These are phyloP conservation scores for Calendula officinalis DNA, from an alignment of 129 eudicot genomes.

Conservation along the genomic window DNA sequence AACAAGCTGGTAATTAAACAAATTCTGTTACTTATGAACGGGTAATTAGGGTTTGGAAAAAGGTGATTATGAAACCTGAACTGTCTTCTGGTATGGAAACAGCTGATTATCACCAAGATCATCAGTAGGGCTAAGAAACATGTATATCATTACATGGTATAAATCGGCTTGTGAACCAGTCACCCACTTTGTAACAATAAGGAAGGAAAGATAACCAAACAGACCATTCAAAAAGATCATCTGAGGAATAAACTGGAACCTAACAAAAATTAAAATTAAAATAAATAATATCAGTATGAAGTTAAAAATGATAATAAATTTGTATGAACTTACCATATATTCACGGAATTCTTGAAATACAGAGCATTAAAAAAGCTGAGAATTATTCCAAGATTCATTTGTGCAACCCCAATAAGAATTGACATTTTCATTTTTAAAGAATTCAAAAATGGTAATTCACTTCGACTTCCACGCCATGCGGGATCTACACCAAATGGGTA, in stretches of 20 bases:
- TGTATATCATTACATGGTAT: constrained; percentile 94
- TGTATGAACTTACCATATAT: constrained; percentile 76
- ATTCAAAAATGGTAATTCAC: constrained; percentile 87
- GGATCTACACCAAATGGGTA: constrained; percentile 97
- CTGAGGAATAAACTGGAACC: constrained; percentile 90
- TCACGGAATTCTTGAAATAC: constrained; percentile 60
- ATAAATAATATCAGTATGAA: neutral
- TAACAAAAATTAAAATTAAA: constrained; percentile 30
- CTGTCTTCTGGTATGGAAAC: constrained; percentile 77
- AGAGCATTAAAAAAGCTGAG: constrained; percentile 76
- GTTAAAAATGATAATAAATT: too few relatives aligned
- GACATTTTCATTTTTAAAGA: constrained; percentile 98
- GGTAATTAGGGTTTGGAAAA: too few relatives aligned
- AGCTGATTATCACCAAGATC: constrained; percentile 95
- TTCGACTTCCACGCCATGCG: constrained; percentile 91
- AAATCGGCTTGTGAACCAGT: constrained; percentile 96
- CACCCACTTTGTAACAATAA: constrained; percentile 79
- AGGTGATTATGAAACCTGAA: constrained; percentile 48
- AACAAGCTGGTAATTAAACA: constrained; percentile 50
- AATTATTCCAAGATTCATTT: constrained; percentile 93
- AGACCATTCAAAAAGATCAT: constrained; percentile 81
- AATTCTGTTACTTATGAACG: neutral
- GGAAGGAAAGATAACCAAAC: constrained; percentile 89
- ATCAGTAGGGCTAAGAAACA: constrained; percentile 93
- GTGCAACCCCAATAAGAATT: constrained; percentile 92